Evolutionary conservation across 1,284 basidiomycete genomes (phyloP), one percentile per base, ranked within the genome.

Genomic region (Boletus sp.): DNA sequence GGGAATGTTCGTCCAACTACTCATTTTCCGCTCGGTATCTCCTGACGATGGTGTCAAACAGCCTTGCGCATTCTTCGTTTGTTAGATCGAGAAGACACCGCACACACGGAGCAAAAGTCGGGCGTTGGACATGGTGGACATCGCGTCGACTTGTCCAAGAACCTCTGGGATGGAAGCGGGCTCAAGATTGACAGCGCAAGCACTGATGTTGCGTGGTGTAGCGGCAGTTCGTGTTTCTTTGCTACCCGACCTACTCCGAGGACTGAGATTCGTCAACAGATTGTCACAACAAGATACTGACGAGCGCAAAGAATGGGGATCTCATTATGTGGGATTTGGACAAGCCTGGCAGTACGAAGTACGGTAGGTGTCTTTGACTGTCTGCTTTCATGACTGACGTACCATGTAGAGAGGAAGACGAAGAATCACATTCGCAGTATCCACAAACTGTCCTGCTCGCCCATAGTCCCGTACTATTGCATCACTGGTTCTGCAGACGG

Each of bases 401-500:
- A 4, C 61, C 31, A 48, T 7, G 29, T 37, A 91, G 90, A 94
- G 69, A 80, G 85, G 49, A 84, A 85, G 65, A 81, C 84, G 0
- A 88, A 86, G 63, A 89, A 89, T 48, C 91, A 94, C 64, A 77
- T 82, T 47, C 83, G 92, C 35, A 86, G 92, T 0, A 89, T 94
- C 56, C 87, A 93, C 68, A 82, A 83, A 55, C 72, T 94, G 39
- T 82, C 83, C 41, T 86, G 85, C 53, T 90, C 83, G 3, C 78
- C 77, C 24, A 77, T 81, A 39, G 81, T 84, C 44, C 84, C 79
- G 56, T 78, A 89, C 64, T 88, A 91, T 60, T 88, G 90, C 54
- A 80, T 94, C 61, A 92, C 91, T 4, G 91, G 88, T 18, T 92
- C 91, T 22, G 86, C 89, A 2, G 92, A 95, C 65, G 92, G 91